These are phyloP conservation scores for Hyphopichia wangnamkhiaoensis DNA, from an alignment of 1,139 yeast species.

Conservation along the genomic window DNA sequence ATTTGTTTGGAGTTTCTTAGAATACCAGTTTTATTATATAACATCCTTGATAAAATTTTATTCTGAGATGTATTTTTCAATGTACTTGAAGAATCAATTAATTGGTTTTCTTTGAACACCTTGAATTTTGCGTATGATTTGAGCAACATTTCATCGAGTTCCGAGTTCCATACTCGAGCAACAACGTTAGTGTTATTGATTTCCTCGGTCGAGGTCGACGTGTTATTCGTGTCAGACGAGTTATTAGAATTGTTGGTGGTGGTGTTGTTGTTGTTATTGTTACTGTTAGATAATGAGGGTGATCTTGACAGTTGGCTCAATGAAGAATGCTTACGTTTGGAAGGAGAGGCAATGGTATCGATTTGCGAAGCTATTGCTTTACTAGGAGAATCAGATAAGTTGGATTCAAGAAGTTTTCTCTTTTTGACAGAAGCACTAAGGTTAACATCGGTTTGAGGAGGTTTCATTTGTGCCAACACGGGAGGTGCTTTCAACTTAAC, in stretches of 20 bases:
- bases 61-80: conserved; percentile 42
- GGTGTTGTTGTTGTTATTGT: not conserved
- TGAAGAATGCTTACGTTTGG: conserved; percentile 15
- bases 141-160: conserved; percentile 38
- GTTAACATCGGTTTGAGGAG: conserved; percentile 3
- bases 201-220: conserved; percentile 9
- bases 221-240: conserved; percentile 10
- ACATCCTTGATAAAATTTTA: conserved; percentile 44
- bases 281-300: conserved; percentile 7
- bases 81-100: conserved; percentile 22
- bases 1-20: conserved; percentile 43
- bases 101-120: conserved; percentile 31
- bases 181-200: conserved; percentile 7
- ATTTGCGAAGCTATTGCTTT: conserved; percentile 40
- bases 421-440: conserved; percentile 4
- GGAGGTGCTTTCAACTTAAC: conserved; percentile 11
- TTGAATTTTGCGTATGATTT: conserved; percentile 39
- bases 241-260: not conserved
- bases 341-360: conserved; percentile 40
- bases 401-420: conserved; percentile 5
- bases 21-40: conserved; percentile 38
- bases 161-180: conserved; percentile 38
- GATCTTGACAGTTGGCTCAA: conserved; percentile 4
- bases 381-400: conserved; percentile 34
- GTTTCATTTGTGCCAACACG: conserved; percentile 7